Evolutionary conservation across 2,329 filamentous ascomycete genomes (phyloP).

Genomic region (Drechslerella stenobrocha): DNA sequence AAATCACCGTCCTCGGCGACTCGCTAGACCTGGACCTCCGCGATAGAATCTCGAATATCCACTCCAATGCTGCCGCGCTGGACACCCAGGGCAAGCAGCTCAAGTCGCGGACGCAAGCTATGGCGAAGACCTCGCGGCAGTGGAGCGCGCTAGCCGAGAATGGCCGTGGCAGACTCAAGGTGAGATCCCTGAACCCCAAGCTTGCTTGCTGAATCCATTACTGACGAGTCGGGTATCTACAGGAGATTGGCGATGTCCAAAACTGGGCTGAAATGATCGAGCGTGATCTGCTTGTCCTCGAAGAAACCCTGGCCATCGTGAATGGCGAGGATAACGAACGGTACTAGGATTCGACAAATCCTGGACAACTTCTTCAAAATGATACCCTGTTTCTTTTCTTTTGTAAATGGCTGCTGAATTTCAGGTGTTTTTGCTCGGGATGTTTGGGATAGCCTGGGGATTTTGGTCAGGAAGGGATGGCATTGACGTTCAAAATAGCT

Average conservation of each 20-base stretch:
- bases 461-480: neutral
- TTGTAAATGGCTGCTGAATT: neutral
- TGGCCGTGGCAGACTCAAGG: constrained; percentile 69
- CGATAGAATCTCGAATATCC: constrained; percentile 69
- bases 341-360: neutral
- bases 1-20: constrained; percentile 64
- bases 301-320: constrained; percentile 67
- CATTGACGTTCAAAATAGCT: constrained; percentile 5
- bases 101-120: constrained; percentile 62
- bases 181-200: constrained; percentile 19
- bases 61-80: constrained; percentile 69
- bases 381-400: constrained; percentile 2
- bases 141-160: constrained; percentile 67
- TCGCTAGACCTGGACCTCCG: constrained; percentile 70
- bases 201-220: neutral
- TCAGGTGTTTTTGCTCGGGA: neutral
- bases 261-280: constrained; percentile 85
- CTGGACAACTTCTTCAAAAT: neutral
- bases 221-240: constrained; percentile 14
- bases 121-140: constrained; percentile 68
- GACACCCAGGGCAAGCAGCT: constrained; percentile 70
- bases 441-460: constrained; percentile 6
- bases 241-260: constrained; percentile 74
- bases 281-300: constrained; percentile 66
- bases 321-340: constrained; percentile 54